phyloP scores from a whole-genome alignment of 1,139 yeast genomes.

The Hyphopichia wangnamkhiaoensis region DNA sequence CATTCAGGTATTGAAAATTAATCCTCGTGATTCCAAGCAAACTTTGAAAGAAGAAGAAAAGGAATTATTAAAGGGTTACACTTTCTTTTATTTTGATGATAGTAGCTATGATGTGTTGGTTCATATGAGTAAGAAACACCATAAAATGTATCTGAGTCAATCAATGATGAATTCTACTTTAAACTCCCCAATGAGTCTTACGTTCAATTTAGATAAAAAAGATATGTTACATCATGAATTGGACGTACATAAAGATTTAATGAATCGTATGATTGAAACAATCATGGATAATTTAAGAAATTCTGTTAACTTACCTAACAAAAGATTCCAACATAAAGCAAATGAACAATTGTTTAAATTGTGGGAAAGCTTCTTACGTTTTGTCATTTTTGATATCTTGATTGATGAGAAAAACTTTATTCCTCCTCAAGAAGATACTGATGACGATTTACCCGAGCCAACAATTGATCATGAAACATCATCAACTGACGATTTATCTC shows the following conservation, averaged over 20 bases:
- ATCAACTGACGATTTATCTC: neutral
- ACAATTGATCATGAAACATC: conserved; percentile 3
- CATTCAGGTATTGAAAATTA: conserved; percentile 17
- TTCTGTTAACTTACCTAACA: conserved; percentile 5
- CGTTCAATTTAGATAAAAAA: neutral
- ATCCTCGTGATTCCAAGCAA: conserved; percentile 11
- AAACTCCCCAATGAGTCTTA: conserved; percentile 3
- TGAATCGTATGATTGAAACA: conserved; percentile 14
- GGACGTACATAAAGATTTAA: conserved; percentile 10
- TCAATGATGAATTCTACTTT: conserved; percentile 1
- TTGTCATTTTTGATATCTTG: conserved; percentile 13
- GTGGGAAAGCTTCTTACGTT: conserved; percentile 22
- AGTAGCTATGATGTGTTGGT: conserved; percentile 25
- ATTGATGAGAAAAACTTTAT: conserved; percentile 1
- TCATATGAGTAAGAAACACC: conserved; percentile 24
- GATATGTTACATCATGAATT: conserved; percentile 1
- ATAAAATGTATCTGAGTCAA: conserved; percentile 14
- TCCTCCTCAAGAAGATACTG: neutral
- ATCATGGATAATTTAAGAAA: conserved; percentile 16
- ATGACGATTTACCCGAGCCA: conserved; percentile 4
- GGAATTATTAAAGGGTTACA: conserved; percentile 17
- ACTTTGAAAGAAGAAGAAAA: conserved; percentile 19
- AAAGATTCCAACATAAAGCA: neutral
- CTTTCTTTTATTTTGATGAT: conserved; percentile 28
- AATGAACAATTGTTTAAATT: conserved; percentile 9